Percentiles rank a stretch among this genome's conserved stretches.
These are phyloP conservation scores for Schwanniomyces vanrijiae DNA, from an alignment of 805 yeast genomes.

Conservation along the genomic window DNA sequence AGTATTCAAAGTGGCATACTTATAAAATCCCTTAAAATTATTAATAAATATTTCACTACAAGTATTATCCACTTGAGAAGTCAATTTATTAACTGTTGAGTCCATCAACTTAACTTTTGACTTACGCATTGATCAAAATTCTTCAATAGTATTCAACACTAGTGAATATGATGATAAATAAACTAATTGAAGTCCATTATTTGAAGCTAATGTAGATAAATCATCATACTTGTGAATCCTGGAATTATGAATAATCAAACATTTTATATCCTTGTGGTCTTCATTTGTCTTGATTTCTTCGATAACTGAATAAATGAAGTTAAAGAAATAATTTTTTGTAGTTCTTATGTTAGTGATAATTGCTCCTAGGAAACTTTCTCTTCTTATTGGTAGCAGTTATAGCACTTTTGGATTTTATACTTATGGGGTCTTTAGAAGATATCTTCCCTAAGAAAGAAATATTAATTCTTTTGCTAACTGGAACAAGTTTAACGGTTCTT, in stretches of 20 bases:
- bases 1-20: not conserved
- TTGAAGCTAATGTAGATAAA: too few species aligned
- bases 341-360: not conserved
- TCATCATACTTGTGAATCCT: not conserved
- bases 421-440: too few species aligned
- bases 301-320: not conserved
- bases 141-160: too few species aligned
- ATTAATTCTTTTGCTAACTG: too few species aligned
- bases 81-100: not conserved
- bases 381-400: not conserved
- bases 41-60: not conserved
- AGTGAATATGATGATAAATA: too few species aligned
- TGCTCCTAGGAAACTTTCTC: not conserved
- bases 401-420: not conserved
- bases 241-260: not conserved
- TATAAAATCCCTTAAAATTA: not conserved
- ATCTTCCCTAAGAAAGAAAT: too few species aligned
- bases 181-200: too few species aligned
- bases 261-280: not conserved
- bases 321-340: not conserved
- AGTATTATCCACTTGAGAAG: not conserved
- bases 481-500: too few species aligned
- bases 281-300: not conserved
- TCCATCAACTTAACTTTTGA: not conserved
- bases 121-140: too few species aligned